Conservation (phyloP, 768 basidiomycete genomes). For the Russula compacta region DNA sequence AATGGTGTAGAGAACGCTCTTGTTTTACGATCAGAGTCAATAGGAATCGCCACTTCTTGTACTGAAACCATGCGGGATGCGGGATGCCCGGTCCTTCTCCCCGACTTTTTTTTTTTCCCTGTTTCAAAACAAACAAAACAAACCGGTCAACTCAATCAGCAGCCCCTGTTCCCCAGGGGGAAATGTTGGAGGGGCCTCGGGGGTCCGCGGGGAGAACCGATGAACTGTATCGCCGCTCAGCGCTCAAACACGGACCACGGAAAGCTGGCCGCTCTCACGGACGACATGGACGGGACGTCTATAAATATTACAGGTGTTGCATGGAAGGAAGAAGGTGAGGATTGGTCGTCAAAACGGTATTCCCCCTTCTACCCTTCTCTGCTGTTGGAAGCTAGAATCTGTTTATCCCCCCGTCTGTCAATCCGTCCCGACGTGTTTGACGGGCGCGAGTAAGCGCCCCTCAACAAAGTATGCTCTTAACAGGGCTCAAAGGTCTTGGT, state of each 20-base stretch:
- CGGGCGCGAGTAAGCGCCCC: not conserved
- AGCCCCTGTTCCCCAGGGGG: not conserved
- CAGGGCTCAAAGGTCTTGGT: not conserved
- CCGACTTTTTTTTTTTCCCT: not conserved
- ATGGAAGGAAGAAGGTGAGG: not conserved
- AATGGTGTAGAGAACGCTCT: not conserved
- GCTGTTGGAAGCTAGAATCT: not conserved
- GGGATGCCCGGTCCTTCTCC: not conserved
- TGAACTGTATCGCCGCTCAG: not conserved
- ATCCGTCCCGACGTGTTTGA: not conserved
- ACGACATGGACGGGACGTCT: not conserved
- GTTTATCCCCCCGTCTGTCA: not conserved
- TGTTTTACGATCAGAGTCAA: not conserved
- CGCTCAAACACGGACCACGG: not conserved
- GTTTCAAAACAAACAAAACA: not conserved
- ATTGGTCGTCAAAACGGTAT: not conserved
- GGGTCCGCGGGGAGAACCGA: not conserved
- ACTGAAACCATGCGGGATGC: not conserved
- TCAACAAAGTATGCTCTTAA: not conserved
- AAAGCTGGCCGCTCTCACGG: not conserved
- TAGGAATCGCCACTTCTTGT: not conserved
- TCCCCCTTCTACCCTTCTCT: not conserved
- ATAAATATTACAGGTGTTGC: not conserved
- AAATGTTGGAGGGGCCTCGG: not conserved
- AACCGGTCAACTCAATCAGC: not conserved